These are phyloP conservation scores for Fusarium stilboides DNA, from an alignment of 2,329 filamentous ascomycete species.

Conservation along the genomic window DNA sequence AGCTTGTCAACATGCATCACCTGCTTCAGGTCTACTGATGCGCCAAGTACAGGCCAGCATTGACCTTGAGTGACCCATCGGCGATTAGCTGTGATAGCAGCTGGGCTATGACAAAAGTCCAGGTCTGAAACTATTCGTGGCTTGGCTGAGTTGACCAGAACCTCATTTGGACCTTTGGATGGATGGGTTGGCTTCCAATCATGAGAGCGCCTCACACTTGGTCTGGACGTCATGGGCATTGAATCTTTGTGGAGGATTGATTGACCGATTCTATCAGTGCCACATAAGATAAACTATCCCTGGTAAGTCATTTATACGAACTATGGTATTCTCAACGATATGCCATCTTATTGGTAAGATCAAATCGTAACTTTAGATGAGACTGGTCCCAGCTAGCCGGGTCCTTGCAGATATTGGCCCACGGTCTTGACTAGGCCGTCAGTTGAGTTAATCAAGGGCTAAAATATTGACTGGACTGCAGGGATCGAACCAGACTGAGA, in stretches of 20 bases:
- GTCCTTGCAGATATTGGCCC: slow-evolving; percentile 21
- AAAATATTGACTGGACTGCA: slow-evolving; percentile 12
- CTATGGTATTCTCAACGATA: slow-evolving; percentile 1
- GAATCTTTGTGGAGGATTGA: background rate
- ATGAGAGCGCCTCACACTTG: slow-evolving; percentile 26
- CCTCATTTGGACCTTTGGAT: slow-evolving; percentile 8
- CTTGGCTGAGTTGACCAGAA: slow-evolving; percentile 20
- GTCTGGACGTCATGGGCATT: slow-evolving; percentile 14
- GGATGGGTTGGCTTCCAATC: slow-evolving; percentile 38
- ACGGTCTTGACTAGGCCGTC: background rate
- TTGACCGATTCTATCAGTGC: background rate
- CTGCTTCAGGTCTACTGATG: slow-evolving; percentile 5
- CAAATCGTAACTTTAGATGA: slow-evolving; percentile 14
- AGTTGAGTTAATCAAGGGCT: slow-evolving; percentile 1
- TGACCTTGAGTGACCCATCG: slow-evolving; percentile 3
- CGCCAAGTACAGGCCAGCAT: slow-evolving; percentile 7
- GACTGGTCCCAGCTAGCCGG: slow-evolving; percentile 29
- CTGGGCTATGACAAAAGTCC: slow-evolving; percentile 26
- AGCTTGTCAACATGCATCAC: slow-evolving; percentile 14
- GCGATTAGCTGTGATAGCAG: background rate
- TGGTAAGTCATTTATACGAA: background rate
- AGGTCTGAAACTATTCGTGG: slow-evolving; percentile 24
- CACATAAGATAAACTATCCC: slow-evolving; percentile 3
- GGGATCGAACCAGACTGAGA: slow-evolving; percentile 6
- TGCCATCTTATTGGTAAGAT: slow-evolving; percentile 15